phyloP scores from a whole-genome alignment of 129 eudicot species.

The Tagetes erecta region DNA sequence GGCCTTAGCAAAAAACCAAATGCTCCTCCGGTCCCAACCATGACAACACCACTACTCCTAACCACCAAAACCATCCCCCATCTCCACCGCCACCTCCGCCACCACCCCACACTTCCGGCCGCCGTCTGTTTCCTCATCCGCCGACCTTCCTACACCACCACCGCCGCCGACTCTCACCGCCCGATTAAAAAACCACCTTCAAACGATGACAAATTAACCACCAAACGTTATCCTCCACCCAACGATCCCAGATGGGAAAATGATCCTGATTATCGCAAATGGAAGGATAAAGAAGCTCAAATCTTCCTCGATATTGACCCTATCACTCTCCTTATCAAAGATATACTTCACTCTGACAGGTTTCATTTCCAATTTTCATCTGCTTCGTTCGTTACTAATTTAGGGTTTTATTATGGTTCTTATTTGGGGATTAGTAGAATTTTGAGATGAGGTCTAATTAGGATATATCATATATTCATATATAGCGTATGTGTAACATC shows the following conservation, averaged over 20 bases:
- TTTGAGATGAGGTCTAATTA: background rate
- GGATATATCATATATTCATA: no score
- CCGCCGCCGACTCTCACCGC: constrained; percentile 45
- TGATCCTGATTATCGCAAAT: constrained; percentile 59
- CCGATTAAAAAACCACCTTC: constrained; percentile 40
- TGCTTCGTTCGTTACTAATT: background rate
- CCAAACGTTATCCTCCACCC: constrained; percentile 24
- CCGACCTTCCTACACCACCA: constrained; percentile 44
- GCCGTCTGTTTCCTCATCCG: constrained; percentile 37
- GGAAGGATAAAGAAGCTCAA: constrained; percentile 72
- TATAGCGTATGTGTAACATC: no score
- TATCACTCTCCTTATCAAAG: constrained; percentile 48
- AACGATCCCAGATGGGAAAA: constrained; percentile 41
- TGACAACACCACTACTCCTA: constrained; percentile 66
- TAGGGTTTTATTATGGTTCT: background rate
- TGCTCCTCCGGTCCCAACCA: constrained; percentile 32
- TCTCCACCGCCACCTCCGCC: constrained; percentile 52
- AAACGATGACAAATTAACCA: constrained; percentile 22
- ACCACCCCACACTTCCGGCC: constrained; percentile 34
- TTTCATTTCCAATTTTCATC: constrained; percentile 6
- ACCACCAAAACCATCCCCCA: constrained; percentile 40
- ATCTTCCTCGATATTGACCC: constrained; percentile 69
- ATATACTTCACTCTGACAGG: constrained; percentile 85
- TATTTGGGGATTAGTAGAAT: background rate
- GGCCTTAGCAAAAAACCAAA: constrained; percentile 22